These are phyloP conservation scores for Coemansia sp. DNA, from an alignment of 192 early-diverging fungal species.

Conservation along the genomic window DNA sequence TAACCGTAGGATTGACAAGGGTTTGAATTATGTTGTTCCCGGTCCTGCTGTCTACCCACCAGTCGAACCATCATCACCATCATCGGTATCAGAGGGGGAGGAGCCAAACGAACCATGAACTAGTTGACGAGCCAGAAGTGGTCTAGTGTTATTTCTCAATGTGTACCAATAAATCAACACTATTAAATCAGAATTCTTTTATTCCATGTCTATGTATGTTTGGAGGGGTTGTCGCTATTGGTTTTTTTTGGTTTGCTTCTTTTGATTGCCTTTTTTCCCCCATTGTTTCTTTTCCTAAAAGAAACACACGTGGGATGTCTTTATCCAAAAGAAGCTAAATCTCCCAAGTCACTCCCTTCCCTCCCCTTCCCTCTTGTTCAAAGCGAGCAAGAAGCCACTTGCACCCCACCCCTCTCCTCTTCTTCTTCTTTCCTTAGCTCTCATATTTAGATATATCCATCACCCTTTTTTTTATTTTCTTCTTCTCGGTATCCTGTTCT, in stretches of 20 bases:
- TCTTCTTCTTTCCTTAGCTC: neutral
- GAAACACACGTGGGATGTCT: neutral
- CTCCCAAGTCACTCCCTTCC: neutral
- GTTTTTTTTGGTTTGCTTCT: neutral
- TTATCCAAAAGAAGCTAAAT: neutral
- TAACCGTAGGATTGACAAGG: neutral
- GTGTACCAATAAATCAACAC: too few species aligned
- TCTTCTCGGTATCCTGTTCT: neutral
- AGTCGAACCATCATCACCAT: too few species aligned
- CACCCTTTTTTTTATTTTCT: neutral
- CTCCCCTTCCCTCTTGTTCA: neutral
- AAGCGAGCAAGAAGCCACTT: neutral
- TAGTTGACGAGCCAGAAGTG: neutral
- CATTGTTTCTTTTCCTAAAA: neutral
- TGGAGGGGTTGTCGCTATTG: neutral
- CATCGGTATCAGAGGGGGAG: too few species aligned
- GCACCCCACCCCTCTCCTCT: neutral
- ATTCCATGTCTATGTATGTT: too few species aligned
- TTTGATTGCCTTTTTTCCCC: neutral
- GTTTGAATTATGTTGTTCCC: conserved; percentile 13
- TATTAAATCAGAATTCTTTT: too few species aligned
- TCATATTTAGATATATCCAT: neutral
- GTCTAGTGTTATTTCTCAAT: too few species aligned
- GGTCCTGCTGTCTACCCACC: conserved; percentile 15
- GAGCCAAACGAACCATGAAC: neutral